These are phyloP conservation scores for Xylaria sp. DNA, from an alignment of 2,329 filamentous ascomycete species.

Conservation along the genomic window DNA sequence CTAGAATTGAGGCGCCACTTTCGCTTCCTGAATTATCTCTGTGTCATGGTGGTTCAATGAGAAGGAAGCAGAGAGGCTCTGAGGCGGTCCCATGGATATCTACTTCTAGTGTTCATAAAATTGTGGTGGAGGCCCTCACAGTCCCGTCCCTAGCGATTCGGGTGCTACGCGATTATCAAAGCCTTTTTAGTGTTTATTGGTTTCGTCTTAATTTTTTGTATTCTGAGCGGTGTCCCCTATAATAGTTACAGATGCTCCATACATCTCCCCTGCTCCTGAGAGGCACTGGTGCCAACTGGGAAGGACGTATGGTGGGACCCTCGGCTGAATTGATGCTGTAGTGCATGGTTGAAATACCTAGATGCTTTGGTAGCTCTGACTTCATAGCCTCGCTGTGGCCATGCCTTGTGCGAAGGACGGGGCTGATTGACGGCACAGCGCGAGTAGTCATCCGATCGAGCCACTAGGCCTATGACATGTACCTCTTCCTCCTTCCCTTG, in stretches of 20 bases:
- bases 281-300: background rate
- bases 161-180: background rate
- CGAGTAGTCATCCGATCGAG: background rate
- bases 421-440: background rate
- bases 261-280: background rate
- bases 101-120: background rate
- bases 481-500: background rate
- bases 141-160: background rate
- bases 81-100: background rate
- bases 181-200: background rate
- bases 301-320: background rate
- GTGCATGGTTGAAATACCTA: background rate
- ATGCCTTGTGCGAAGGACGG: background rate
- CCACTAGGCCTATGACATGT: background rate
- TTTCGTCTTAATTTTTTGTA: background rate
- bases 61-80: background rate
- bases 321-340: background rate
- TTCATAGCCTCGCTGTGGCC: constrained; percentile 3
- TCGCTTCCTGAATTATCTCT: too few species aligned
- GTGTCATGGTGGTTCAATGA: too few species aligned
- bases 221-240: constrained; percentile 9
- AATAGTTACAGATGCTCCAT: background rate
- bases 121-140: background rate
- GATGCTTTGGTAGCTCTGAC: background rate
- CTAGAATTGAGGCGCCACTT: too few species aligned